A percentile compares a stretch with the other conserved stretches of the same genome.
phyloP scores from a whole-genome alignment of 202 grass and related monocot species.

The Tripidium arundinaceum region DNA sequence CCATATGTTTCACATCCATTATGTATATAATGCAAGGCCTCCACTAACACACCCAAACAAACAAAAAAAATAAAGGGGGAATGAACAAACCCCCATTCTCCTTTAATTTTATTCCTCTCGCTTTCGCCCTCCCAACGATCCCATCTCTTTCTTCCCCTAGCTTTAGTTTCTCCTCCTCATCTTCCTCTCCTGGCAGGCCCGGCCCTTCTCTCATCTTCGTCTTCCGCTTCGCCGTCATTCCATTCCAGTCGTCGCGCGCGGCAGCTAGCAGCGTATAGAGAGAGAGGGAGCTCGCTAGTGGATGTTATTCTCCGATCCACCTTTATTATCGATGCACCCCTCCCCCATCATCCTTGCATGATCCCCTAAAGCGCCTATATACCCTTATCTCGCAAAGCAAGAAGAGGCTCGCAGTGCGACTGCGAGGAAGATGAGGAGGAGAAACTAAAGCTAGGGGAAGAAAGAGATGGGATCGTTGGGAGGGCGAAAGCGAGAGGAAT shows the following conservation, averaged over 20 bases:
- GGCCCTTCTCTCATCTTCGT: no score
- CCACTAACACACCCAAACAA: constrained; percentile 35
- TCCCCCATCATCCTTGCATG: no score
- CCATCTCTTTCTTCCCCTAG: constrained; percentile 6
- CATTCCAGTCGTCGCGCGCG: not conserved
- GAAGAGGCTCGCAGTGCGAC: no score
- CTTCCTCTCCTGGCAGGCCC: no score
- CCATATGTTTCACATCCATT: constrained; percentile 49
- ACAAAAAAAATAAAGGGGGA: not conserved
- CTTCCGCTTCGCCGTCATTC: constrained; percentile 30
- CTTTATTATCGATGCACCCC: no score
- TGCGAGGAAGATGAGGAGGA: not conserved
- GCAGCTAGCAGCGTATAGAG: not conserved
- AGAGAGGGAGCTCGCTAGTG: no score
- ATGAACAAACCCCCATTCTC: not conserved
- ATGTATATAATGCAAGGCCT: constrained; percentile 49
- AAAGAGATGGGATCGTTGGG: constrained; percentile 15
- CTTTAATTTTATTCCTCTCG: constrained; percentile 39
- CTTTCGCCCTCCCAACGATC: constrained; percentile 13
- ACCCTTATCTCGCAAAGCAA: no score
- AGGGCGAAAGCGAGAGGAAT: constrained; percentile 31
- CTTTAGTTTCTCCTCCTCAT: not conserved
- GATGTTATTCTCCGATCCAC: no score
- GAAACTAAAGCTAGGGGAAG: not conserved
- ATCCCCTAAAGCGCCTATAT: no score